Conservation (phyloP, 1,284 basidiomycete genomes). For the Rhodotorula mucilaginosa region DNA sequence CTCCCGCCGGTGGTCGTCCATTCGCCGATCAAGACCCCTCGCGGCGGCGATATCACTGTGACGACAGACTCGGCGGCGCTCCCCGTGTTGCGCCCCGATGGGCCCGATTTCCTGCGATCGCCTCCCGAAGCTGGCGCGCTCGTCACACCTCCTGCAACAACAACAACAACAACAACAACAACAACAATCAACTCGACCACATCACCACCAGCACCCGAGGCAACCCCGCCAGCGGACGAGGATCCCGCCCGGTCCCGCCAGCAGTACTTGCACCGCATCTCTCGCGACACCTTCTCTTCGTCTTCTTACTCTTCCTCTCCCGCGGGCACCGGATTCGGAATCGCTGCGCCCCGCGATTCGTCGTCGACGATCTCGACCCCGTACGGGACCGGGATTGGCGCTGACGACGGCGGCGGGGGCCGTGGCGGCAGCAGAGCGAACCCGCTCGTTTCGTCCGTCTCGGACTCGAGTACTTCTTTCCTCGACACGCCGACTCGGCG, state of each 20-base stretch:
- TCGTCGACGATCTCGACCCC: neutral
- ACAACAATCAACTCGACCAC: neutral
- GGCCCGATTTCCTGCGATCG: no score
- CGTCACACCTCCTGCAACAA: neutral
- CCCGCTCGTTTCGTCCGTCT: neutral
- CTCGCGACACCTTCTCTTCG: neutral
- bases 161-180: no score
- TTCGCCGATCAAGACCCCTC: conserved; percentile 32
- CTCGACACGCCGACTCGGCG: neutral
- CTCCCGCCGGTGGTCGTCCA: conserved; percentile 41
- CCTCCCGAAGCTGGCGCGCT: neutral
- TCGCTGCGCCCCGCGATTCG: neutral
- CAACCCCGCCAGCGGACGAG: neutral
- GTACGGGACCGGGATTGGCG: neutral
- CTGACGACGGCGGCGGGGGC: neutral
- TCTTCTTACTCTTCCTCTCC: neutral
- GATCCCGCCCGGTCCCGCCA: neutral
- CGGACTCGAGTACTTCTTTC: neutral
- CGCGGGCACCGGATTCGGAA: no score
- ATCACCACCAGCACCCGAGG: neutral
- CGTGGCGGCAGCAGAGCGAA: neutral
- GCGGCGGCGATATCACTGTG: conserved; percentile 6
- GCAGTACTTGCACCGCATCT: no score
- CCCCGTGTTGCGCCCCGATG: neutral
- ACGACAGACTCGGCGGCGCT: neutral